Evolutionary conservation across 164 flowering plant species (phyloP).

Genomic region (Stephania cephalantha): DNA sequence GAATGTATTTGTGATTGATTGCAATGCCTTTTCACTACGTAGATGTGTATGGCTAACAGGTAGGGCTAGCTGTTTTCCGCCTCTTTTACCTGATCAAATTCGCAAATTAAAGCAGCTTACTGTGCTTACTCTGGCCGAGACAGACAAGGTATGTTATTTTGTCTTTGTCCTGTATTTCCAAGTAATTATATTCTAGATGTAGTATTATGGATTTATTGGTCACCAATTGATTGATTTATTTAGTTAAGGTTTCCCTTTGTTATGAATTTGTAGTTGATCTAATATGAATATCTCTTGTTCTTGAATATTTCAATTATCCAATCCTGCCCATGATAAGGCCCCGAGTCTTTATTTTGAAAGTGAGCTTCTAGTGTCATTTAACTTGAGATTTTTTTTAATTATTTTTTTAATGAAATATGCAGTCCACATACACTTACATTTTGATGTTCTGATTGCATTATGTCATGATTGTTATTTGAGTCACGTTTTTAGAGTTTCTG

Average conservation of each 20-base stretch:
- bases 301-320: not conserved
- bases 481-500: not conserved
- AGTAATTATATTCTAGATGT: not conserved
- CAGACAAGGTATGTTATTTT: conserved; percentile 34
- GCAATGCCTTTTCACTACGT: conserved; percentile 1
- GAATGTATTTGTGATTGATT: not conserved
- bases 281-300: not conserved
- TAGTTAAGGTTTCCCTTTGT: not conserved
- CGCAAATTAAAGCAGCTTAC: conserved; percentile 91
- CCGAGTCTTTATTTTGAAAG: not conserved
- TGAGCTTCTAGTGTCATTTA: not conserved
- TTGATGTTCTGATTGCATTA: not conserved
- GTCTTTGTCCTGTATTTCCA: not conserved
- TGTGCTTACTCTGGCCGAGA: conserved; percentile 72
- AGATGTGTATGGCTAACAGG: conserved; percentile 27
- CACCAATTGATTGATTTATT: not conserved
- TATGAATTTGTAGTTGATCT: not conserved
- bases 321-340: not conserved
- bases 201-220: not conserved
- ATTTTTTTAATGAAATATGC: not conserved
- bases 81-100: conserved; percentile 73
- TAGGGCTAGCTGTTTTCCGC: conserved; percentile 44
- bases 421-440: not conserved
- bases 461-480: not conserved
- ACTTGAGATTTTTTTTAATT: not conserved